Conservation (phyloP, 805 yeast species). For the Cyberlindnera nakhonratchasimensis region DNA sequence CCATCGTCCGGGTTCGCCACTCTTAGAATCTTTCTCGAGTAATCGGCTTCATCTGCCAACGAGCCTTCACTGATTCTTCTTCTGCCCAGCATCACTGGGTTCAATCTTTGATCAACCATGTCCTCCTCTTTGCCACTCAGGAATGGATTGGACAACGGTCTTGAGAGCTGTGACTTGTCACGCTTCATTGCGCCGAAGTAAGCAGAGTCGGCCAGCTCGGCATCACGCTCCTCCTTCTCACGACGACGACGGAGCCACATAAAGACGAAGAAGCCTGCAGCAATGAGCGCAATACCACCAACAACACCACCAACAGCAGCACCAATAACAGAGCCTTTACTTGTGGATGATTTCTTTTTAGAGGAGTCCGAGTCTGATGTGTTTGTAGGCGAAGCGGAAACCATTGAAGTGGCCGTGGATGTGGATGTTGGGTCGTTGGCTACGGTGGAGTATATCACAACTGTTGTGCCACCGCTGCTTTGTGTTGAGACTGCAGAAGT, state of each 20-base stretch:
- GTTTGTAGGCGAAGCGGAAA: constrained; percentile 25
- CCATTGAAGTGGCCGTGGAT: constrained; percentile 11
- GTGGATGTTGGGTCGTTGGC: constrained; percentile 17
- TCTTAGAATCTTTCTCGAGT: constrained; percentile 72
- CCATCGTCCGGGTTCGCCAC: constrained; percentile 84
- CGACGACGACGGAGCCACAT: constrained; percentile 39
- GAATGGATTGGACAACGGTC: constrained; percentile 49
- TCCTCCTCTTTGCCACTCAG: constrained; percentile 58
- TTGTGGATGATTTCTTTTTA: not conserved
- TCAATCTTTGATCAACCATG: constrained; percentile 58
- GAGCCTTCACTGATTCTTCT: constrained; percentile 84
- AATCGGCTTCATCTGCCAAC: constrained; percentile 81
- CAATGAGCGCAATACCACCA: constrained; percentile 51
- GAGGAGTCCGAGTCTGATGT: constrained; percentile 14
- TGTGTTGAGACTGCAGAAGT: constrained; percentile 25
- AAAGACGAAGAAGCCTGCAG: constrained; percentile 37
- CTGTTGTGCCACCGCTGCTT: constrained; percentile 18
- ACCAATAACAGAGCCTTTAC: constrained; percentile 37
- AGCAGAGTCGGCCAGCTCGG: constrained; percentile 52
- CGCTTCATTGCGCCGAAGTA: constrained; percentile 57
- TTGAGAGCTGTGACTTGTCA: constrained; percentile 32
- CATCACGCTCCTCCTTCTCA: constrained; percentile 34
- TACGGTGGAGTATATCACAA: constrained; percentile 23
- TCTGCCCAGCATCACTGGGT: constrained; percentile 77
- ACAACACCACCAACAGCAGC: constrained; percentile 64